Percentiles rank a stretch among this genome's conserved stretches.
Conservation (phyloP, 805 yeast genomes). For the Lipomyces starkeyi region DNA sequence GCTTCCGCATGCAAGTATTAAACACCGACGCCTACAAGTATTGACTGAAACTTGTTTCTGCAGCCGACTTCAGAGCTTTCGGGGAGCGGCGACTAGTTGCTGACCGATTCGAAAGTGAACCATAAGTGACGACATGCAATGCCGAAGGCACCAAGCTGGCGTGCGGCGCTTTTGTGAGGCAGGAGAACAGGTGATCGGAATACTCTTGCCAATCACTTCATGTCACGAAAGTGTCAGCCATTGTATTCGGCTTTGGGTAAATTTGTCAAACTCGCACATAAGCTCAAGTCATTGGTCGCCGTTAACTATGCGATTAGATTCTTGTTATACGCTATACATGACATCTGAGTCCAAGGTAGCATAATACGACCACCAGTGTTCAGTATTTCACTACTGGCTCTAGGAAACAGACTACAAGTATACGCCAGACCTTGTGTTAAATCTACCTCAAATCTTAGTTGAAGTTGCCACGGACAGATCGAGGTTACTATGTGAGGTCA, state of each 20-base stretch:
- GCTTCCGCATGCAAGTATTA: not conserved
- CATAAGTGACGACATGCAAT: not conserved
- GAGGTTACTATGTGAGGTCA: too few relatives aligned
- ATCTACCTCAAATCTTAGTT: too few relatives aligned
- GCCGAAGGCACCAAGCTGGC: not conserved
- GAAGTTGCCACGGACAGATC: too few relatives aligned
- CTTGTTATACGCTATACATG: too few relatives aligned
- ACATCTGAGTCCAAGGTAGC: too few relatives aligned
- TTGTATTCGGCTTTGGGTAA: not conserved
- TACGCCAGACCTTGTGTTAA: too few relatives aligned
- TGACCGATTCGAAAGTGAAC: not conserved
- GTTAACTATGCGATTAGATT: too few relatives aligned
- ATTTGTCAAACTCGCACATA: too few relatives aligned
- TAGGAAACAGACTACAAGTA: too few relatives aligned
- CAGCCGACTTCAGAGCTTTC: not conserved
- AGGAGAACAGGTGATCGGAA: not conserved
- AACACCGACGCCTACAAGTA: not conserved
- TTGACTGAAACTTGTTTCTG: not conserved
- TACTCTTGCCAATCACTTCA: not conserved
- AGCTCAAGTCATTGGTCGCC: too few relatives aligned
- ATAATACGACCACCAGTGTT: too few relatives aligned
- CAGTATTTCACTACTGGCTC: too few relatives aligned
- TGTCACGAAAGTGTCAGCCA: not conserved
- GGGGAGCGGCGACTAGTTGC: not conserved
- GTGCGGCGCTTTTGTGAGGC: conserved; percentile 3